A percentile compares a stretch with the other conserved stretches of the same genome.
These are phyloP conservation scores for Dalbergia oliveri DNA, from an alignment of 306 rosid genomes.

Conservation along the genomic window DNA sequence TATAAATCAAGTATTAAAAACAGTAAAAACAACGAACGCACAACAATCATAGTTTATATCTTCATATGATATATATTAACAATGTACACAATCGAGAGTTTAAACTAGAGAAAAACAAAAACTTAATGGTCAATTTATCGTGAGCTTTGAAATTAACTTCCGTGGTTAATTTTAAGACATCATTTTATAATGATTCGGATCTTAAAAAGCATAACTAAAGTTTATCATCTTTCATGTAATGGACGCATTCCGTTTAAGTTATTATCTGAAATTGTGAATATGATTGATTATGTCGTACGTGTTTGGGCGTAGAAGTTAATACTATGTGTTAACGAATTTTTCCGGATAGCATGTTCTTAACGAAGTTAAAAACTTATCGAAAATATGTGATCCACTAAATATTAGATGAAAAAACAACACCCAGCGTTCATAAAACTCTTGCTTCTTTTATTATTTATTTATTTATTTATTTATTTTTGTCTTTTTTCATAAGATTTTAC, in stretches of 20 bases:
- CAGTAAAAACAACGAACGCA: background rate
- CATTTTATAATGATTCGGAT: constrained; percentile 24
- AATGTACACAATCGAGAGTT: background rate
- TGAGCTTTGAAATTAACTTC: constrained; percentile 5
- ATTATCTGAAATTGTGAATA: background rate
- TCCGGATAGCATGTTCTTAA: background rate
- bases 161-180: background rate
- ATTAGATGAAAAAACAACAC: too few species aligned
- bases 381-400: too few species aligned
- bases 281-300: background rate
- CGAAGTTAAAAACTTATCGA: too few species aligned
- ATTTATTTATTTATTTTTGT: too few species aligned
- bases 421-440: background rate
- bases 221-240: constrained; percentile 4
- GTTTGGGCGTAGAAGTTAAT: background rate
- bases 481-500: background rate
- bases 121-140: background rate
- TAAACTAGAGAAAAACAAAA: background rate
- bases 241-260: background rate
- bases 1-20: constrained; percentile 1
- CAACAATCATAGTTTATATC: background rate
- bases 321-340: too few species aligned
- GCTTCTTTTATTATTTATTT: background rate
- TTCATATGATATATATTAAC: background rate
- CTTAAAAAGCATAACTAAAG: constrained; percentile 10